These are phyloP conservation scores for Mycena crocata DNA, from an alignment of 768 basidiomycete species.

Conservation along the genomic window DNA sequence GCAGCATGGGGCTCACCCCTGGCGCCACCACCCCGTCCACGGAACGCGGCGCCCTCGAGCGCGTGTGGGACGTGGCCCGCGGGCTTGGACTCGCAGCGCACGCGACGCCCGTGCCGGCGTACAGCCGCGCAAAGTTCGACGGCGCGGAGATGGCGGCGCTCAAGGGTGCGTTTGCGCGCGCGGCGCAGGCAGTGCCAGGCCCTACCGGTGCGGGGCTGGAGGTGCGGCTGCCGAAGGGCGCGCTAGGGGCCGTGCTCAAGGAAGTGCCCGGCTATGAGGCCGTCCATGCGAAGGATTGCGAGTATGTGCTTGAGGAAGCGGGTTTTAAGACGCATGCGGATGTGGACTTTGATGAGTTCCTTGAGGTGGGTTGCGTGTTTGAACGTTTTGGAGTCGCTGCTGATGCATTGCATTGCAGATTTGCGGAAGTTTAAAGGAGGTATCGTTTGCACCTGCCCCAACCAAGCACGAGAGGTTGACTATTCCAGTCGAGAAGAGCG, in stretches of 20 bases:
- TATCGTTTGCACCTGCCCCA: constrained; percentile 56
- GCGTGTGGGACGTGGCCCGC: constrained; percentile 49
- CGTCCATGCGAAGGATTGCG: constrained; percentile 70
- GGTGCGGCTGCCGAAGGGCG: constrained; percentile 53
- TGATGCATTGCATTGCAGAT: constrained; percentile 57
- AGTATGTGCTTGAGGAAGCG: constrained; percentile 82
- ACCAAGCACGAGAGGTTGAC: constrained; percentile 47
- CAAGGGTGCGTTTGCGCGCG: constrained; percentile 50
- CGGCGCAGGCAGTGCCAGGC: constrained; percentile 38
- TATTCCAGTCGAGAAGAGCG: constrained; percentile 68
- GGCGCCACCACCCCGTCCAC: constrained; percentile 50
- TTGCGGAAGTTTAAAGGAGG: constrained; percentile 79
- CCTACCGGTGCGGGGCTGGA: constrained; percentile 42
- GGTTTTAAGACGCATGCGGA: constrained; percentile 68
- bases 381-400: constrained; percentile 12
- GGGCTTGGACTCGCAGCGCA: constrained; percentile 54
- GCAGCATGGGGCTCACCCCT: constrained; percentile 86
- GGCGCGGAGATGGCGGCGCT: constrained; percentile 56
- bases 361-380: constrained; percentile 70
- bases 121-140: constrained; percentile 58
- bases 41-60: constrained; percentile 34
- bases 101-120: constrained; percentile 24
- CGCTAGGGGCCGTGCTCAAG: constrained; percentile 56
- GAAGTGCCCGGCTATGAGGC: constrained; percentile 69
- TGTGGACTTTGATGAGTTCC: constrained; percentile 86